Conservation (phyloP, 768 basidiomycete species). For the Tricholoma flavovirens region DNA sequence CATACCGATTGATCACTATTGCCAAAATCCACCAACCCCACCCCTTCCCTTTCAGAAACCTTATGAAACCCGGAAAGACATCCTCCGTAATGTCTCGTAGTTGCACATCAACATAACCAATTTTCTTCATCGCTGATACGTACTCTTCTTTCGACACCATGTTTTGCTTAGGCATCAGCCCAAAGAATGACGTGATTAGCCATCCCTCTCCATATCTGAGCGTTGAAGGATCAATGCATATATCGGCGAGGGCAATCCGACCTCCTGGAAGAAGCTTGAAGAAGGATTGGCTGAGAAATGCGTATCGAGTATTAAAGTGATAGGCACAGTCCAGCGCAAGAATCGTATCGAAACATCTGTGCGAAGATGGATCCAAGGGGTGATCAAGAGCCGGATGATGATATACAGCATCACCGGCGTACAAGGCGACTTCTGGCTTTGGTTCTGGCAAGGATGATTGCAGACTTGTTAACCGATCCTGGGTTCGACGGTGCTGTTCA, state of each 20-base stretch:
- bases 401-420: constrained; percentile 49
- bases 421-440: constrained; percentile 31
- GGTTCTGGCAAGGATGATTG: constrained; percentile 14
- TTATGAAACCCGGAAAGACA: constrained; percentile 54
- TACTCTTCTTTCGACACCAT: constrained; percentile 43
- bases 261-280: constrained; percentile 43
- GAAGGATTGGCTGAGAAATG: constrained; percentile 49
- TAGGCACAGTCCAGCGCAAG: constrained; percentile 67
- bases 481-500: constrained; percentile 42
- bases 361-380: constrained; percentile 37
- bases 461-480: constrained; percentile 31
- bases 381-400: constrained; percentile 25
- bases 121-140: constrained; percentile 31
- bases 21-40: constrained; percentile 40
- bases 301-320: constrained; percentile 50
- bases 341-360: constrained; percentile 38
- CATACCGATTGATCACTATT: constrained; percentile 31
- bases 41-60: constrained; percentile 42
- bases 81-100: constrained; percentile 51
- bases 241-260: constrained; percentile 54
- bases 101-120: constrained; percentile 50
- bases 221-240: constrained; percentile 39
- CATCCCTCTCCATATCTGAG: constrained; percentile 20
- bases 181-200: constrained; percentile 26
- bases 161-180: constrained; percentile 45